Evolutionary conservation across 163 green algal species (phyloP).

Genomic region (Coccomyxa subellipsoidea): DNA sequence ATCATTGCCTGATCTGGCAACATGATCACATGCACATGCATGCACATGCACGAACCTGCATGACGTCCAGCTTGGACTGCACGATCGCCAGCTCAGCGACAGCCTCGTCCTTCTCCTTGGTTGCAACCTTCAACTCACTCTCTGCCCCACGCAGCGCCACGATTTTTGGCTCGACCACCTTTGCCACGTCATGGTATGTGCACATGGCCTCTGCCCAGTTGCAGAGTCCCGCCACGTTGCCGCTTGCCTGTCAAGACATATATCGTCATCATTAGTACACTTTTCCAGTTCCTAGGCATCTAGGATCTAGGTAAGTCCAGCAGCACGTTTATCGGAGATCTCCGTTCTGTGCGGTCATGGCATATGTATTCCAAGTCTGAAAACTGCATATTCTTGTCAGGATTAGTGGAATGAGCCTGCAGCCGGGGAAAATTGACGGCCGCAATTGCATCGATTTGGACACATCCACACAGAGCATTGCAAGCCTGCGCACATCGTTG

Average conservation of each 20-base stretch:
- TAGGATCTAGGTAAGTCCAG: no score
- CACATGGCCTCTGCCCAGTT: constrained; percentile 94
- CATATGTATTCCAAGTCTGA: no score
- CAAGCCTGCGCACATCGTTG: no score
- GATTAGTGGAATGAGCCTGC: no score
- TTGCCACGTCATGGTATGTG: constrained; percentile 92
- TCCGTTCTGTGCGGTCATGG: no score
- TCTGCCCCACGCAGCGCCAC: constrained; percentile 78
- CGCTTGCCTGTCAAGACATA: constrained; percentile 50
- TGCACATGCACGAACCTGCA: constrained; percentile 53
- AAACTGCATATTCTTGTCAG: no score
- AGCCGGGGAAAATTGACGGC: no score
- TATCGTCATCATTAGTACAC: neutral
- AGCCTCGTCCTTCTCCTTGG: constrained; percentile 81
- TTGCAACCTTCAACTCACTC: constrained; percentile 79
- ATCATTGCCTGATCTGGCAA: no score
- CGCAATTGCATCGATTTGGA: no score
- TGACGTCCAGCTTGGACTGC: constrained; percentile 86
- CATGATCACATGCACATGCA: no score
- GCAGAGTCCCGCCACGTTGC: constrained; percentile 90
- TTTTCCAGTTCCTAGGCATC: neutral
- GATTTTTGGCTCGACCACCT: constrained; percentile 94
- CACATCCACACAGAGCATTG: no score
- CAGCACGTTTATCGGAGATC: no score
- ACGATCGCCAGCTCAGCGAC: constrained; percentile 87